Conservation (phyloP, 1,284 basidiomycete genomes). For the Cryptococcus sp. region DNA sequence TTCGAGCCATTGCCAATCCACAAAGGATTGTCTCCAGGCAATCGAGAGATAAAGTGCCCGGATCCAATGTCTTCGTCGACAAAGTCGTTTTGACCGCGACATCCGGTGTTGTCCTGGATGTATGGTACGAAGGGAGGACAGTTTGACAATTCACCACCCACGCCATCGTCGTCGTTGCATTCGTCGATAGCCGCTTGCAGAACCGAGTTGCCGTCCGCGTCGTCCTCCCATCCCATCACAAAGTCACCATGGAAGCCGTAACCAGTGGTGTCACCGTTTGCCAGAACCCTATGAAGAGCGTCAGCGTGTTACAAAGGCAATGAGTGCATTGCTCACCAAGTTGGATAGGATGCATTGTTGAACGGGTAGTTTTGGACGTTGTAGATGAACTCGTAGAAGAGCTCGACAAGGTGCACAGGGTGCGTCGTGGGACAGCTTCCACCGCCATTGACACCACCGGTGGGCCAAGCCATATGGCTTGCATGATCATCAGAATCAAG, state of each 20-base stretch:
- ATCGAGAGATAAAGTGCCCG: conserved; percentile 20
- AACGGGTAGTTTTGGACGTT: conserved; percentile 29
- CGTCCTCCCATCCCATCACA: conserved; percentile 39
- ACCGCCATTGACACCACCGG: conserved; percentile 19
- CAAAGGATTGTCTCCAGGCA: conserved; percentile 41
- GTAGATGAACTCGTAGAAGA: conserved; percentile 44
- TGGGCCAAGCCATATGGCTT: conserved; percentile 40
- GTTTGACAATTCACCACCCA: conserved; percentile 30
- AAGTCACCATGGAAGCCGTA: conserved; percentile 48
- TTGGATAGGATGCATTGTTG: conserved; percentile 30
- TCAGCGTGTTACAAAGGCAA: conserved; percentile 21
- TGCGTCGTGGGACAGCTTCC: conserved; percentile 41
- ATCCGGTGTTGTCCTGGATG: conserved; percentile 17
- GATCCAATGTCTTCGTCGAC: conserved; percentile 33
- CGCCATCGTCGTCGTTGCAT: conserved; percentile 5
- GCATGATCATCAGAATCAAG: conserved; percentile 42
- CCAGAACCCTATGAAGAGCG: conserved; percentile 39
- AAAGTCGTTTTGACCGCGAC: conserved; percentile 29
- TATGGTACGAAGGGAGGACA: conserved; percentile 23
- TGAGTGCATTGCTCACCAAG: conserved; percentile 21
- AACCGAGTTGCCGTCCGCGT: conserved; percentile 34
- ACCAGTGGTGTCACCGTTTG: conserved; percentile 49
- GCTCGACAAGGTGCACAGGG: conserved; percentile 40
- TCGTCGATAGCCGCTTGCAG: conserved; percentile 28
- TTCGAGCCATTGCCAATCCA: conserved; percentile 34